Evolutionary conservation across 345 rosid genomes (phyloP).

Genomic region (Dipteronia sinensis): DNA sequence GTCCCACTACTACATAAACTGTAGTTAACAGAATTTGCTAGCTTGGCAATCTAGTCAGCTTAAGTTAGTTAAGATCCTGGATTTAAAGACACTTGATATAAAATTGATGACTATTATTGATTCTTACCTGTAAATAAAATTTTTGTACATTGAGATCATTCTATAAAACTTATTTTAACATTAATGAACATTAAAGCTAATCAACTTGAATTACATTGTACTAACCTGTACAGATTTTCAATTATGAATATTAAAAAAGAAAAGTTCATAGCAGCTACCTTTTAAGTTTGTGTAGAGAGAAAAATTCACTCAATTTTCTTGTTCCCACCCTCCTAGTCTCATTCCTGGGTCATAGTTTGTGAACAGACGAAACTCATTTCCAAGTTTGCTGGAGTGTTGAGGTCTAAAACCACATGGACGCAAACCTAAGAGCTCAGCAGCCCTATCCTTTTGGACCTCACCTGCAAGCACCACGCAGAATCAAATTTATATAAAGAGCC

Average conservation of each 20-base stretch:
- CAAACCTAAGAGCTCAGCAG: slow-evolving; percentile 73
- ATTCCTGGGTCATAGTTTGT: slow-evolving; percentile 80
- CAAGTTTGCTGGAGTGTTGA: slow-evolving; percentile 82
- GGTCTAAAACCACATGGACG: slow-evolving; percentile 78
- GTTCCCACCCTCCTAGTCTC: slow-evolving; percentile 88
- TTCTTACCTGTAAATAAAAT: neutral
- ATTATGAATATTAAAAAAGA: neutral
- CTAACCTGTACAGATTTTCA: neutral
- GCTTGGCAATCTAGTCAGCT: neutral
- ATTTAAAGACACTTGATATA: neutral
- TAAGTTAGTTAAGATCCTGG: neutral
- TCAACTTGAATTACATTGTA: neutral
- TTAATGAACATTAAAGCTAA: neutral
- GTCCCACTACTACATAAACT: neutral
- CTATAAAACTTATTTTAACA: neutral
- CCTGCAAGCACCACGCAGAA: slow-evolving; percentile 45
- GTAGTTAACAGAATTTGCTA: neutral
- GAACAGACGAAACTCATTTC: slow-evolving; percentile 81
- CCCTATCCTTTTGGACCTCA: slow-evolving; percentile 81
- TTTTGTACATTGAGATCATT: neutral
- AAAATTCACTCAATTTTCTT: slow-evolving; percentile 33
- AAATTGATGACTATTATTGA: neutral
- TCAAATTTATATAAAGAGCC: neutral
- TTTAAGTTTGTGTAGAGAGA: neutral
- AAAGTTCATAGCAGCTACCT: neutral